Percentiles rank a stretch among this genome's conserved stretches.
phyloP scores from a whole-genome alignment of 345 rosid genomes.

The Citrus sp. region DNA sequence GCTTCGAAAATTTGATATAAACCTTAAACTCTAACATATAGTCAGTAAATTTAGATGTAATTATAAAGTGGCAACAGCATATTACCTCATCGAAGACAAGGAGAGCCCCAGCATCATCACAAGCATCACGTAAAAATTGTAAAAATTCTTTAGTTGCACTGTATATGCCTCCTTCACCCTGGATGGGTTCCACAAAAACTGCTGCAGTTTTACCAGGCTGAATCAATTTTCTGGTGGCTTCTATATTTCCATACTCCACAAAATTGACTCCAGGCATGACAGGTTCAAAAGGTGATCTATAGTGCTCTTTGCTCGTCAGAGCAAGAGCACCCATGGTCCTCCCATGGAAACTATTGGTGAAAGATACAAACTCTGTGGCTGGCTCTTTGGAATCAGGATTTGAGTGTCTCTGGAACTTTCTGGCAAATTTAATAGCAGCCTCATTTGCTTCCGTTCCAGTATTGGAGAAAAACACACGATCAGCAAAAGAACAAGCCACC shows the following conservation, averaged over 20 bases:
- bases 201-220: constrained; percentile 67
- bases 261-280: constrained; percentile 98
- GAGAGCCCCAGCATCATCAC: constrained; percentile 78
- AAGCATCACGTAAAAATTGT: constrained; percentile 64
- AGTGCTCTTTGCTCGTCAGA: constrained; percentile 86
- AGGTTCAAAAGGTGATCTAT: constrained; percentile 86
- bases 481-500: constrained; percentile 75
- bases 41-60: neutral
- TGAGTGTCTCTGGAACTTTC: constrained; percentile 72
- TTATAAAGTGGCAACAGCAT: neutral
- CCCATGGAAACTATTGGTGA: constrained; percentile 84
- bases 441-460: constrained; percentile 97
- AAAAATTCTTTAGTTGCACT: constrained; percentile 78
- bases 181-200: constrained; percentile 90
- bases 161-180: constrained; percentile 94
- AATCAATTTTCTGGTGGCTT: constrained; percentile 56
- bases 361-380: constrained; percentile 67
- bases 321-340: constrained; percentile 95
- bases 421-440: constrained; percentile 90
- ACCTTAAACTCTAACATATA: neutral
- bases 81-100: constrained; percentile 90
- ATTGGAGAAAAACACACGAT: constrained; percentile 78
- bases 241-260: constrained; percentile 70
- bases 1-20: neutral
- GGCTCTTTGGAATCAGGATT: constrained; percentile 51